Base-by-base conservation (phyloP, 768 basidiomycete genomes). In the Calocybe cyanea region DNA sequence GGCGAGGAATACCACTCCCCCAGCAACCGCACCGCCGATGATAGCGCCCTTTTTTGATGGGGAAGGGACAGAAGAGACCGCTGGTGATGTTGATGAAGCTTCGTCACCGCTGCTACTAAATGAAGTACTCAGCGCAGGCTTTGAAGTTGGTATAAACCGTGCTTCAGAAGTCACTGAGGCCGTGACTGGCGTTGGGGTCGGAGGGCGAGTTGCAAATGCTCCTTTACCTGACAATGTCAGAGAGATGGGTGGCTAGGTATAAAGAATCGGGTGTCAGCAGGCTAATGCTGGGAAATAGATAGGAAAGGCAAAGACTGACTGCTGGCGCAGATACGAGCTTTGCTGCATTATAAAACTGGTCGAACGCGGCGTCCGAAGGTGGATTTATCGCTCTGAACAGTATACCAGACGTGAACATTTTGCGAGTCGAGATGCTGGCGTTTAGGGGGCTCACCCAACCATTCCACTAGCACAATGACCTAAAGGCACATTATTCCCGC, bases 381-480 rank as follows among this genome's bases (percentile, higher is more conserved):
- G 67, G 61, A 45, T 72, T 72, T 40, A 72, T 72, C 8, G 49
- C 67, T 4, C 70, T 70, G 13, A 5, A 10, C 11, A 7, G 14
- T 14, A n/a, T 4, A 2, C 15, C 13, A 34, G 15, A 8, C 13
- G n/a, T 35, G 34, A 35, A 35, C 34, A 35, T 18, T 15, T 2
- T 14, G 7, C 15, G 2, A 19, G 14, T 28, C 1, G 17, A 5
- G 17, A 4, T 4, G 13, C 2, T 14, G 7, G 15, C 14, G 30
- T 31, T 8, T 10, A 21, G 9, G 14, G n/a, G 15, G 58, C 65
- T 50, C 47, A 69, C 69, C 68, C 70, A 28, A 70, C 71, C 67
- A 68, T 71, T 19, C 67, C 67, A 4, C 64, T 51, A 15, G 53
- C 51, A 55, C 71, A 73, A 42, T 71, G 72, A 14, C 62, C 61